Conservation (phyloP, 352 stramenopile species). For the Phytopythium boreale region DNA sequence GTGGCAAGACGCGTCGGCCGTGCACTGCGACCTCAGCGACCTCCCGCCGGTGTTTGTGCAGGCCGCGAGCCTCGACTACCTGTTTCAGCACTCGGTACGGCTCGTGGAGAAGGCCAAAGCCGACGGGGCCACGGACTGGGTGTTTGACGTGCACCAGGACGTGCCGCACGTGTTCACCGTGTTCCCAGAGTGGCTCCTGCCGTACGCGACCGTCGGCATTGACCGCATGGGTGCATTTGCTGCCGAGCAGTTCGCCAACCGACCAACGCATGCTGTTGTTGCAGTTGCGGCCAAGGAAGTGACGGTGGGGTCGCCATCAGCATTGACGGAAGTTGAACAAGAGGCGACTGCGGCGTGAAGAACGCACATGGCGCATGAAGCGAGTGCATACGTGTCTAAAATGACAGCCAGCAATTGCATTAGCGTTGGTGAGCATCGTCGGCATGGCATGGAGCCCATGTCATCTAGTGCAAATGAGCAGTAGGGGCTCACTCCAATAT, state of each 20-base stretch:
- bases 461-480: no score
- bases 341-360: not conserved
- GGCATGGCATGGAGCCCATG: no score
- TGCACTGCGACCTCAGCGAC: conserved; percentile 37
- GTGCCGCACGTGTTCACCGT: conserved; percentile 40
- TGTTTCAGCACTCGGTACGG: conserved; percentile 33
- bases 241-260: conserved; percentile 19
- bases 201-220: conserved; percentile 30
- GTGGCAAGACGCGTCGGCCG: conserved; percentile 35
- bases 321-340: not conserved
- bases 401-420: no score
- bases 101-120: conserved; percentile 30
- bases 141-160: conserved; percentile 35
- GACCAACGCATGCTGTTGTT: not conserved
- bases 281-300: not conserved
- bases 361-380: not conserved
- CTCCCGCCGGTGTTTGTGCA: conserved; percentile 47
- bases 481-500: no score
- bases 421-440: no score
- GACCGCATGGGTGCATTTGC: conserved; percentile 30
- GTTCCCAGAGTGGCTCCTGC: conserved; percentile 35
- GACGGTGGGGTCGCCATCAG: not conserved
- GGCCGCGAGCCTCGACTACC: conserved; percentile 31
- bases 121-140: conserved; percentile 38
- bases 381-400: no score